Conservation (phyloP, 1,139 yeast genomes). For the Spencermartinsiella ligniputridi region DNA sequence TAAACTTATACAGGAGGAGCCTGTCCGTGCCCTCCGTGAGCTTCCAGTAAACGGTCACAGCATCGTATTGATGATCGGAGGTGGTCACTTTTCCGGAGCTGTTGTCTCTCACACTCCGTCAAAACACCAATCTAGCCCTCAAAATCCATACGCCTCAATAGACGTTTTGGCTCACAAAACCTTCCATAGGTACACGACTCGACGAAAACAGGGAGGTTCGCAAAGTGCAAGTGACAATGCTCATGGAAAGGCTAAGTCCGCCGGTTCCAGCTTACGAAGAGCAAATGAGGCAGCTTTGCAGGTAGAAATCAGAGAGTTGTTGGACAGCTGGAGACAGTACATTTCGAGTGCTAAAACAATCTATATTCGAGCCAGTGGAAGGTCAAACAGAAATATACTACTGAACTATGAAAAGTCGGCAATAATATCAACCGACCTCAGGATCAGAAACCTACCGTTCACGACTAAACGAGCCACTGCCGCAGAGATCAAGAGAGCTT, state of each 20-base stretch:
- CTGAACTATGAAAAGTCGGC: slow-evolving; percentile 58
- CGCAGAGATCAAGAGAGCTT: slow-evolving; percentile 73
- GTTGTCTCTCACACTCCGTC: slow-evolving; percentile 69
- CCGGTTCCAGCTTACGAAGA: slow-evolving; percentile 87
- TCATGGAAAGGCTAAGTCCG: slow-evolving; percentile 92
- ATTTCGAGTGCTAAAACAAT: slow-evolving; percentile 60
- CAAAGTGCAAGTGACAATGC: slow-evolving; percentile 91
- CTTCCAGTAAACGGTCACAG: slow-evolving; percentile 39
- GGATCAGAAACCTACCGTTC: slow-evolving; percentile 63
- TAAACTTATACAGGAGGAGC: slow-evolving; percentile 39
- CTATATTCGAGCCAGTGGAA: slow-evolving; percentile 82
- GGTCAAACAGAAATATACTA: slow-evolving; percentile 58
- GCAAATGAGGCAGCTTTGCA: slow-evolving; percentile 82
- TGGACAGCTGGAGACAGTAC: slow-evolving; percentile 57
- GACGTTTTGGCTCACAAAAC: slow-evolving; percentile 68
- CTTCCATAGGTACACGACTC: slow-evolving; percentile 90
- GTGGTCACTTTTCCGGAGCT: slow-evolving; percentile 98
- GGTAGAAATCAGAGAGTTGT: slow-evolving; percentile 66
- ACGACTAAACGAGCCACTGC: slow-evolving; percentile 87
- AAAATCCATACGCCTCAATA: slow-evolving; percentile 43
- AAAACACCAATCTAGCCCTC: slow-evolving; percentile 43
- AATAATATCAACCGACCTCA: slow-evolving; percentile 27
- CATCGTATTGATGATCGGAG: slow-evolving; percentile 93
- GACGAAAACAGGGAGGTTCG: slow-evolving; percentile 97
- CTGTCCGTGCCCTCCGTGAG: slow-evolving; percentile 43